Base-by-base conservation (phyloP, 495 filamentous ascomycete species). In the Clavariopsis aquatica region DNA sequence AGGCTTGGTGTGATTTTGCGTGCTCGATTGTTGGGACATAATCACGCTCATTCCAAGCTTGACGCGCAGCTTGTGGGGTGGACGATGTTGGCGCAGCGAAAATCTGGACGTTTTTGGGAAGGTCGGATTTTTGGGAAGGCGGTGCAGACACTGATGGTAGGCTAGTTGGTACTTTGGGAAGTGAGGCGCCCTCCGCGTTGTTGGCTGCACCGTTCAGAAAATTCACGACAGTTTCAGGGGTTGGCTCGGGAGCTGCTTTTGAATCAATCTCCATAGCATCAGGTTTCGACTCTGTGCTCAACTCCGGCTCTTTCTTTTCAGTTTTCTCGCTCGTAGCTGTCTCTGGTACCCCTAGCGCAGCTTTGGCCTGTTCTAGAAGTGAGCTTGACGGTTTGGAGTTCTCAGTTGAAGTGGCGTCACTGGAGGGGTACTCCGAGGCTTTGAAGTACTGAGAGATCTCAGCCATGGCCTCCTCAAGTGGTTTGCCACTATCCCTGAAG, bases 21-120 rank as follows among this genome's bases (percentile, higher is more conserved):
- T 98, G 91, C 43, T 88, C 89, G 66, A 96, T 85, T 20, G 89
- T 90, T 1, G 93, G 92, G 24, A 89, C 82, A 73, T 89, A 98
- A 66, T 91, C 90, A 20, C 80, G 80, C 59, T 93, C 89, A 24
- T 89, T 82, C 63, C 86, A 84, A 15, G 80, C 73, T 52, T 79
- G 75, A 59, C 80, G 77, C 28, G 91, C 88, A 34, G 94, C 95
- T 20, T 80, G 82, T n/a, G 90, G 93, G 1, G 86, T 93, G 49
- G 80, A 74, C 51, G 79, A 84, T 26, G 84, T 78, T 0, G 94
- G 90, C 1, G 94, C 87, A 3, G 84, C 81, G 76, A 87, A 97
- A 58, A 98, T 85, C 10, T 84, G 82, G 36, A 95, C 78, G 10
- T 84, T 81, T 22, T 83, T 83, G 58, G 57, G 73, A 8, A 34